Base-by-base conservation (phyloP, 1,139 yeast species). In the Pichia sp. region DNA sequence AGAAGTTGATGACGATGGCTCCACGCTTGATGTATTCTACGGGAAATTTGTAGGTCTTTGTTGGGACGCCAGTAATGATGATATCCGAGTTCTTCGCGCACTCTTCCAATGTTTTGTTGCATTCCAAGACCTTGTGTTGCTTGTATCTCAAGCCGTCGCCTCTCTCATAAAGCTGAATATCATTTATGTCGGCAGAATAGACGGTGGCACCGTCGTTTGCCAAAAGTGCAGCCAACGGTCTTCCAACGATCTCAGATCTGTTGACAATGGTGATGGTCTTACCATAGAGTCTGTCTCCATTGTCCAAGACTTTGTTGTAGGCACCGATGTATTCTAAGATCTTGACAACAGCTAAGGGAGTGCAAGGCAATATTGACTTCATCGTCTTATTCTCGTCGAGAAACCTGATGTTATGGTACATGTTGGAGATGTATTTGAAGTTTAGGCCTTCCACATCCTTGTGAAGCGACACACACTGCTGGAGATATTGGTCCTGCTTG, bases 151-250 rank as follows among this genome's bases (percentile, higher is more conserved):
- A 75, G 48, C 96, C 96, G 62, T 88, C 96, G 41, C 99, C 99
- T 65, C 99, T 79, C 9, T 97, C 91, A 69, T 87, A 93, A 66
- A 84, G 83, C 69, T 93, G 98, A 56, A 89, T 83, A 57, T 90
- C 88, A 62, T 87, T 83, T 48, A 93, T 73, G 66, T 93, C 99
- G 4, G 84, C 91, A 1, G 98, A 90, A 68, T 87, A 93, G 1
- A 93, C 99, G 1, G 85, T 86, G 25, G 99, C 99, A 57, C 99
- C 99, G 65, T 93, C 99, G 63, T 93, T 93, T 25, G 99, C 99
- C 59, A 95, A 73, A 42, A 93, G 72, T 0, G 99, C 98, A 31
- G 99, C 99, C 57, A 93, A 74, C 1, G 99, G 99, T 60, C 99
- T 82, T 6, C 99, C 99, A 21, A 93, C 99, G 62, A 93, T 91